These are phyloP conservation scores for Xylaria scruposa DNA, from an alignment of 495 filamentous ascomycete genomes.

Conservation along the genomic window DNA sequence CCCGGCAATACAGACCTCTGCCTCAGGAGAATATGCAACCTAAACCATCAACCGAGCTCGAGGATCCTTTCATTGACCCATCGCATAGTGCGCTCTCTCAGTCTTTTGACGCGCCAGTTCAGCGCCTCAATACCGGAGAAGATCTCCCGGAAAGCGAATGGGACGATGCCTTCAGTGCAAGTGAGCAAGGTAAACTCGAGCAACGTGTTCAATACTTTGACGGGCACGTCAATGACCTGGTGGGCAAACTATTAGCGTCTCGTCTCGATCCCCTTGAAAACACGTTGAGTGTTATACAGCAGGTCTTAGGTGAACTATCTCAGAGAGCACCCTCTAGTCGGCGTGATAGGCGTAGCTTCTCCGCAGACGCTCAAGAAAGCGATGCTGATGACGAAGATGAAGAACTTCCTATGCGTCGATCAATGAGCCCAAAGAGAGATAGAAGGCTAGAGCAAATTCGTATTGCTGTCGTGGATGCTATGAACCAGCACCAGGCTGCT, in stretches of 20 bases:
- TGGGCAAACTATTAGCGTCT: constrained; percentile 77
- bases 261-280: constrained; percentile 80
- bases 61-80: constrained; percentile 57
- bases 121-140: constrained; percentile 68
- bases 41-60: constrained; percentile 48
- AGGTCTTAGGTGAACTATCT: constrained; percentile 60
- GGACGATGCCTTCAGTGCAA: constrained; percentile 83
- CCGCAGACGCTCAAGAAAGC: constrained; percentile 72
- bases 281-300: constrained; percentile 75
- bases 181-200: constrained; percentile 80
- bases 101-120: constrained; percentile 62
- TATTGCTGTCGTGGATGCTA: constrained; percentile 76
- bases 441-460: constrained; percentile 85
- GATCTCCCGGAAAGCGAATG: constrained; percentile 83
- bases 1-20: constrained; percentile 59
- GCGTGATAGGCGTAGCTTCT: constrained; percentile 62
- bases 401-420: constrained; percentile 66
- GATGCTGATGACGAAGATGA: constrained; percentile 97
- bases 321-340: constrained; percentile 52
- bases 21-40: constrained; percentile 42
- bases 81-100: constrained; percentile 42
- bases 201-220: constrained; percentile 82
- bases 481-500: constrained; percentile 63
- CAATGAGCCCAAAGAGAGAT: constrained; percentile 71
- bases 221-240: constrained; percentile 81